These are phyloP conservation scores for Rhynchospora pubera DNA, from an alignment of 176 grass and related monocot species.

Conservation along the genomic window DNA sequence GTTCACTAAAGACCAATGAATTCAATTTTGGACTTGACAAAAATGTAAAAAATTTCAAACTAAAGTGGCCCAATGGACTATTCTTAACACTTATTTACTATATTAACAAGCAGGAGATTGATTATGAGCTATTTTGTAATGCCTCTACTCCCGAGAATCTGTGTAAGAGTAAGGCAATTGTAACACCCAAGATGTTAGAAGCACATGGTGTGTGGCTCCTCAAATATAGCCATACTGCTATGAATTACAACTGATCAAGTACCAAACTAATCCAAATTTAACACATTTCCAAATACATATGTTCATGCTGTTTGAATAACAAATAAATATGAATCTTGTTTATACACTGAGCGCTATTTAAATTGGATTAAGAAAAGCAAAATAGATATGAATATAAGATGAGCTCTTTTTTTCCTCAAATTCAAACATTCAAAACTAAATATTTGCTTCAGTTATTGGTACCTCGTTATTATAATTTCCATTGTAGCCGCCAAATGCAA, in stretches of 20 bases:
- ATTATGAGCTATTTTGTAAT: background rate
- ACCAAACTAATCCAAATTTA: background rate
- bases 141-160: background rate
- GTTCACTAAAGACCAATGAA: background rate
- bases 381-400: background rate
- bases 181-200: background rate
- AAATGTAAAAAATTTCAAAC: background rate
- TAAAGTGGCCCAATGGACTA: background rate
- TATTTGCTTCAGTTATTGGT: background rate
- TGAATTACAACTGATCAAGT: background rate
- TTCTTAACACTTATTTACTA: background rate
- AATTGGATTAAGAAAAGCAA: background rate
- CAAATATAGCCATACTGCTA: background rate
- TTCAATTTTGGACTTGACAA: background rate
- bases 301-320: no score
- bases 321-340: no score
- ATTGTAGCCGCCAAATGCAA: slow-evolving; percentile 96
- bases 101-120: background rate
- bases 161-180: background rate
- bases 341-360: background rate
- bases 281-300: background rate
- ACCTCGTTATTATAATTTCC: slow-evolving; percentile 96
- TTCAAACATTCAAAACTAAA: background rate
- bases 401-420: background rate
- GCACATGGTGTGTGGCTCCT: background rate